phyloP scores from a whole-genome alignment of 495 filamentous ascomycete genomes.

The Trichodelitschia bisporula region DNA sequence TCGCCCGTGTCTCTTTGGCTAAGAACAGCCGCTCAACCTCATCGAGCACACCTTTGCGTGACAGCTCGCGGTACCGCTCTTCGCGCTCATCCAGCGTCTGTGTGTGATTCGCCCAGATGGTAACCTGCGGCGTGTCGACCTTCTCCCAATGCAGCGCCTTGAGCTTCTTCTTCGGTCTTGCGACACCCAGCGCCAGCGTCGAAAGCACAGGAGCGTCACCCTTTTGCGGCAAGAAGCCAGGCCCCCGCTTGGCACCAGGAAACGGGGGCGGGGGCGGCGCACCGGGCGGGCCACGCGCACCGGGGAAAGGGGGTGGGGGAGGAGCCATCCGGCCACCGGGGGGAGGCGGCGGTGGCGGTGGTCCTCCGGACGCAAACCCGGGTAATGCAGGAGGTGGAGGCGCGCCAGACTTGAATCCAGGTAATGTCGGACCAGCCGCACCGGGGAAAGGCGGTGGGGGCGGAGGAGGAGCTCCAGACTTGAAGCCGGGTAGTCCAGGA shows the following conservation, averaged over 20 bases:
- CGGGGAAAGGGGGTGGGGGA: slow-evolving; percentile 12
- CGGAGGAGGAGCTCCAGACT: slow-evolving; percentile 22
- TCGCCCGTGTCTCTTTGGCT: slow-evolving; percentile 86
- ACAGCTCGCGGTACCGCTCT: slow-evolving; percentile 82
- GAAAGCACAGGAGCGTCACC: slow-evolving; percentile 5
- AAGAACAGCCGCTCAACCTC: slow-evolving; percentile 94
- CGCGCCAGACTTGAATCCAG: slow-evolving; percentile 13
- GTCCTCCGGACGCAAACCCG: slow-evolving; percentile 13
- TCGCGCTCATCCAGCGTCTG: slow-evolving; percentile 65
- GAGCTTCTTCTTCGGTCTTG: slow-evolving; percentile 92
- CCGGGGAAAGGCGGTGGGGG: slow-evolving; percentile 17
- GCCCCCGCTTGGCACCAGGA: slow-evolving; percentile 15
- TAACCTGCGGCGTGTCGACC: slow-evolving; percentile 78
- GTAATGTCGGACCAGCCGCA: slow-evolving; percentile 17
- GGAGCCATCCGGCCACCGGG: slow-evolving; percentile 18
- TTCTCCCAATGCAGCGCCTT: slow-evolving; percentile 99
- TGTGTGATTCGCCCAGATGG: slow-evolving; percentile 79
- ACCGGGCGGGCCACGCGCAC: slow-evolving; percentile 3
- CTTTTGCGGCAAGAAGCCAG: slow-evolving; percentile 16
- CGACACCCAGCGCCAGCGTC: slow-evolving; percentile 25
- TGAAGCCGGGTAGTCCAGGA: slow-evolving; percentile 22
- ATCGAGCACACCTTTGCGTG: slow-evolving; percentile 78
- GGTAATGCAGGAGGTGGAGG: slow-evolving; percentile 20
- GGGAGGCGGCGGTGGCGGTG: slow-evolving; percentile 22
- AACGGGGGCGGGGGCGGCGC: slow-evolving; percentile 15